Conservation (phyloP, 164 flowering plant genomes). For the Macadamia tetraphylla region DNA sequence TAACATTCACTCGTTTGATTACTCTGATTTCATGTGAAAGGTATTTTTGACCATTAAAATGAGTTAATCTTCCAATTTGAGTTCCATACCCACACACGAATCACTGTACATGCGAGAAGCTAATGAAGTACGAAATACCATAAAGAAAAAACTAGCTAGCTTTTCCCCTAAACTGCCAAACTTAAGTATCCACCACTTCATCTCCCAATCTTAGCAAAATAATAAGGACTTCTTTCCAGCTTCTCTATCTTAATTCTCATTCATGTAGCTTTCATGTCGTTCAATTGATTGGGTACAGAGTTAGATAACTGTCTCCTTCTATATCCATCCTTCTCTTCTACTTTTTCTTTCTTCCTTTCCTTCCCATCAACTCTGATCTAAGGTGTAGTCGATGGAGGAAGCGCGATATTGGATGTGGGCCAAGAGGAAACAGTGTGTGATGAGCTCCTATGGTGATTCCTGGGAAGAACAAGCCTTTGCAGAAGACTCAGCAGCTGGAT, state of each 20-base stretch:
- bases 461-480: conserved; percentile 98
- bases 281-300: conserved; percentile 8
- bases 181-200: conserved; percentile 8
- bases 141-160: conserved; percentile 1
- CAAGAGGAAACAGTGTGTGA: conserved; percentile 28
- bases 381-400: conserved; percentile 35
- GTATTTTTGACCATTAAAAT: not conserved
- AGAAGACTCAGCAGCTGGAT: conserved; percentile 74
- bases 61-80: not conserved
- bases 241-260: conserved; percentile 6
- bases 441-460: conserved; percentile 38
- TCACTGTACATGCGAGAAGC: not conserved
- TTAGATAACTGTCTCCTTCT: not conserved
- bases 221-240: conserved; percentile 13
- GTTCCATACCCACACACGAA: not conserved
- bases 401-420: conserved; percentile 56
- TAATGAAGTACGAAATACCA: not conserved
- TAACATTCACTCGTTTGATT: no score
- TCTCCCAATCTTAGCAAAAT: conserved; percentile 5
- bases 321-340: not conserved
- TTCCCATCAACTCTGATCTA: not conserved
- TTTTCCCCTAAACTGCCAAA: conserved; percentile 13
- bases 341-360: not conserved
- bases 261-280: conserved; percentile 19
- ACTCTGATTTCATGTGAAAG: not conserved